Percentiles rank a stretch among this genome's conserved stretches.
Evolutionary conservation across 371 early-diverging fungal genomes (phyloP).

Genomic region (Zychaea mexicana): DNA sequence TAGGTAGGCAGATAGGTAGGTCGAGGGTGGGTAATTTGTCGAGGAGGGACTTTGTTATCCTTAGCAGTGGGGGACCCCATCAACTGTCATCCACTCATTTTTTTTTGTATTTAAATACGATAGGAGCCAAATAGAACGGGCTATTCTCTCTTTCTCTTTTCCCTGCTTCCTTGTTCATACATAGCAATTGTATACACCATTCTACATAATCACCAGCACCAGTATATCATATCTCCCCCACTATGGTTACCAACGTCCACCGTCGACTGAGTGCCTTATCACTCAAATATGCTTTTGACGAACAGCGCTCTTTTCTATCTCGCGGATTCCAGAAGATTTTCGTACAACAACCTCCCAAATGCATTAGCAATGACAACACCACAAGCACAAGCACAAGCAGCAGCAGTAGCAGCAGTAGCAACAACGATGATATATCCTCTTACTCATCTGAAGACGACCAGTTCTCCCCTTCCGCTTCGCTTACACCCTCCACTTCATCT

Average conservation of each 20-base stretch:
- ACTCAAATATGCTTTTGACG: background rate
- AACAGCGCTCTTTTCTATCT: background rate
- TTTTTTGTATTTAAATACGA: too few species aligned
- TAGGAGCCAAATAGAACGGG: too few species aligned
- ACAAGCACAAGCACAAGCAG: too few species aligned
- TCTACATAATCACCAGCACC: too few species aligned
- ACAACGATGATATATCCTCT: background rate
- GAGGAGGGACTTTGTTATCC: too few species aligned
- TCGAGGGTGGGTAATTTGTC: too few species aligned
- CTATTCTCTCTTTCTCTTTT: too few species aligned
- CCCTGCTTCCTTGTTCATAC: background rate
- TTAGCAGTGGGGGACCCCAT: too few species aligned
- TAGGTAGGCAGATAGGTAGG: too few species aligned
- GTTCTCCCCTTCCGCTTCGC: background rate
- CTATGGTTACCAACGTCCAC: background rate
- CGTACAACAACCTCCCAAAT: background rate
- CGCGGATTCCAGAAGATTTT: conserved; percentile 1
- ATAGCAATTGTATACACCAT: background rate
- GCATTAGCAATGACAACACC: background rate
- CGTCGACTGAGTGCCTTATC: background rate
- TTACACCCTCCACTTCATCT: background rate
- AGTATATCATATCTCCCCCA: too few species aligned
- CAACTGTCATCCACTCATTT: too few species aligned
- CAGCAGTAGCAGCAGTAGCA: background rate
- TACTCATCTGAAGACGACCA: background rate